Base-by-base conservation (phyloP, 805 yeast genomes). In the Cyberlindnera amylophila region DNA sequence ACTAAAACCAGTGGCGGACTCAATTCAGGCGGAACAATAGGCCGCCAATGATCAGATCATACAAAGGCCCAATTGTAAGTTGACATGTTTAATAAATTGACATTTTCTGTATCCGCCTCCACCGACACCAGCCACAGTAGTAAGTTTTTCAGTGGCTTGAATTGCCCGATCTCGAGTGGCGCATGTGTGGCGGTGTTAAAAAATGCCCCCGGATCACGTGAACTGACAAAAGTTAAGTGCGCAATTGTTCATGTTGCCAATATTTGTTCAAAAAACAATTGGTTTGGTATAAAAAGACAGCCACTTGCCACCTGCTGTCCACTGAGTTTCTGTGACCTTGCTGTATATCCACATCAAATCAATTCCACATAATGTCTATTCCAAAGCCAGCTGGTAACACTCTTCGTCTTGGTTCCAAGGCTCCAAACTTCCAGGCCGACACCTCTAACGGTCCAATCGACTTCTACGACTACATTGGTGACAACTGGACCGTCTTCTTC, bases 381-480 rank as follows among this genome's bases (percentile, higher is more conserved):
- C 66, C 72, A 50, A 53, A 55, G 46, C 74, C 74, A 53, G 54
- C 49, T 18, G 63, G 65, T 52, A 53, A 58, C 24, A 60, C 73
- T 13, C 56, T 72, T 42, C 64, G 77, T 58, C 58, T 74, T 38
- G 87, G 87, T 13, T 75, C 86, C 13, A 71, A 66, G 32, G 89
- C 86, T 18, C 89, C 89, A 53, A 77, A 82, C 62, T 82, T 82
- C 67, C 63, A 69, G 46, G 74, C 80, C 41, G 79, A 77, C 39
- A 73, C 87, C 37, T 79, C 87, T 26, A 66, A 69, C 51, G 88
- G 88, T 40, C 69, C 72, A 47, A 70, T 82, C 47, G 72, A 74
- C 49, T 81, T 82, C 69, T 82, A 81, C 63, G 75, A 77, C 46
- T 82, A 65, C 64, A 70, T 76, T 44, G 85, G 81, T 28, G 70